phyloP scores from a whole-genome alignment of 192 early-diverging fungal genomes.

The Umbelopsis sp. region DNA sequence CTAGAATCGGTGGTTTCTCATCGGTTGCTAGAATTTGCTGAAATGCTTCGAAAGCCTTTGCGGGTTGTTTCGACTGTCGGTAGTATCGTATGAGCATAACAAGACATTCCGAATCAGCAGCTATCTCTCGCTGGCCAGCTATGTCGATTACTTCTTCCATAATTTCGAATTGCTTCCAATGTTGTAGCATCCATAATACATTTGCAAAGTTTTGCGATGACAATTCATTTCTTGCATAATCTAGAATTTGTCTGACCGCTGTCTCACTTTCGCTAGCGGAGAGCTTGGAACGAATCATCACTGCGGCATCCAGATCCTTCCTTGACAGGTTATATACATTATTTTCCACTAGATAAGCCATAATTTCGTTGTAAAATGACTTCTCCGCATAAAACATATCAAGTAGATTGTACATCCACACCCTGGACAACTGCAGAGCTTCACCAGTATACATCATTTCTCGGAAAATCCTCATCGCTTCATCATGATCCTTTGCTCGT shows the following conservation, averaged over 20 bases:
- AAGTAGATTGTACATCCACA: neutral
- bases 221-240: no score
- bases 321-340: neutral
- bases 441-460: conserved; percentile 13
- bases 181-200: neutral
- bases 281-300: neutral
- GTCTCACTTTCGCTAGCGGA: neutral
- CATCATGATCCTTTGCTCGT: neutral
- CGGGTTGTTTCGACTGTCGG: neutral
- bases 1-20: neutral
- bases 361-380: conserved; percentile 2
- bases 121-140: neutral
- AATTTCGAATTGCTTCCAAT: conserved; percentile 12
- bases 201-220: neutral
- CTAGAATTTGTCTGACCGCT: neutral
- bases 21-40: conserved; percentile 20
- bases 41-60: conserved; percentile 25
- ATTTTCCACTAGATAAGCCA: neutral
- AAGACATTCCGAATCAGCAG: conserved; percentile 1
- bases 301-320: conserved; percentile 20
- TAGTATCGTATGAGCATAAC: conserved; percentile 33
- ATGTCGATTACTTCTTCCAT: conserved; percentile 7
- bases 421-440: neutral
- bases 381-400: neutral
- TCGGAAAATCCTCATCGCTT: conserved; percentile 24